These are phyloP conservation scores for Phytophthora tentaculata DNA, from an alignment of 352 stramenopile genomes.

Conservation along the genomic window DNA sequence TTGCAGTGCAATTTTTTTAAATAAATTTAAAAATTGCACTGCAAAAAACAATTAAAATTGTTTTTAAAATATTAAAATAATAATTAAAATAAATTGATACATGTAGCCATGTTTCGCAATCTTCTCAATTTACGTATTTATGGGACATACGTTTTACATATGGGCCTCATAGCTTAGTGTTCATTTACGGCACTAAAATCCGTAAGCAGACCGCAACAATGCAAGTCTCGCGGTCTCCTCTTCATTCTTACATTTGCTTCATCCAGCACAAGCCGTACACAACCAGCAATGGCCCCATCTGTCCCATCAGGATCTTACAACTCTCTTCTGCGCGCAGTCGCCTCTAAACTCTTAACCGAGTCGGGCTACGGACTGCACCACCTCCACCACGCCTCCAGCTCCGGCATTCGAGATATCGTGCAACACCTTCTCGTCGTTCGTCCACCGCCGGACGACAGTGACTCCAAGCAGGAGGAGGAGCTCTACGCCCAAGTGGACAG, in stretches of 20 bases:
- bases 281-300: conserved; percentile 19
- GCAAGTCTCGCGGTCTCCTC: not conserved
- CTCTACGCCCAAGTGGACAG: conserved; percentile 47
- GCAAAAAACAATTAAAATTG: no score
- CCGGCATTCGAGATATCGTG: conserved; percentile 57
- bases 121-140: not conserved
- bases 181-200: not conserved
- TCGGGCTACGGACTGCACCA: conserved; percentile 46
- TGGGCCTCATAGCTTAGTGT: not conserved
- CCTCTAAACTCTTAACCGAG: conserved; percentile 45
- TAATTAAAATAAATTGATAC: not conserved
- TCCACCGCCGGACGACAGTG: conserved; percentile 37
- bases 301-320: conserved; percentile 36
- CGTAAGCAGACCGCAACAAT: not conserved
- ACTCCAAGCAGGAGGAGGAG: conserved; percentile 36
- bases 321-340: conserved; percentile 33
- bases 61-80: no score
- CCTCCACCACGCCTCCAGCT: conserved; percentile 40
- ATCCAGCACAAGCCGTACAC: conserved; percentile 9
- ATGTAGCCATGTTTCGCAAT: conserved; percentile 12
- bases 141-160: not conserved
- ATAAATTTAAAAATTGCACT: no score
- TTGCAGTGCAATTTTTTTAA: no score
- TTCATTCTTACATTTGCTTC: conserved; percentile 32
- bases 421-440: conserved; percentile 60